Conservation (phyloP, 202 grass and related monocot species). For the Carex sylvatica region DNA sequence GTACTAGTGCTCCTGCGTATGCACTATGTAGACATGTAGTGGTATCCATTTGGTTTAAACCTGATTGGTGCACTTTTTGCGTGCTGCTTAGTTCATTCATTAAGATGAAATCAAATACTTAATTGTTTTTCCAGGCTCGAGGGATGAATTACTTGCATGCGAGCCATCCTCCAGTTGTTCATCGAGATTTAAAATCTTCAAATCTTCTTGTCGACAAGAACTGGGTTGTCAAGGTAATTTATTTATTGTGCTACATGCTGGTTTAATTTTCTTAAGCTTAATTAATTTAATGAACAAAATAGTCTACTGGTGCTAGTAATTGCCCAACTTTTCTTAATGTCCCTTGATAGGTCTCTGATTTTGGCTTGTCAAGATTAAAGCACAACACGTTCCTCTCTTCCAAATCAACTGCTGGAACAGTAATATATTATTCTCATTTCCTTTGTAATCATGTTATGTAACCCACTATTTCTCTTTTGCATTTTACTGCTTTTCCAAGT, state of each 20-base stretch:
- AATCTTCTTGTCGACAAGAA: conserved; percentile 99
- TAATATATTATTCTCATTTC: conserved; percentile 36
- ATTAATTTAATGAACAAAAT: conserved; percentile 2
- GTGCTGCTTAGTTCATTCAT: background rate
- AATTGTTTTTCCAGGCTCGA: conserved; percentile 71
- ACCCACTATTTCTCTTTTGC: conserved; percentile 6
- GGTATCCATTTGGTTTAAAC: background rate
- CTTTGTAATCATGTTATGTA: conserved; percentile 19
- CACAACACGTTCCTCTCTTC: conserved; percentile 96
- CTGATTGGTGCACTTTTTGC: background rate
- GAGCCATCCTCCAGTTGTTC: conserved; percentile 94
- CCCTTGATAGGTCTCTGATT: conserved; percentile 74
- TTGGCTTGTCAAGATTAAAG: conserved; percentile 99
- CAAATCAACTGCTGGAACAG: conserved; percentile 94
- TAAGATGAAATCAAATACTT: conserved; percentile 1
- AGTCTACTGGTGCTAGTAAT: background rate
- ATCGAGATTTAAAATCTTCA: conserved; percentile 95
- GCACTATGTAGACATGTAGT: background rate
- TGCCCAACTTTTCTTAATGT: background rate
- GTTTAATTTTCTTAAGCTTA: background rate
- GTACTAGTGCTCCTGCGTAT: background rate
- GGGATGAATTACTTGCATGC: conserved; percentile 98
- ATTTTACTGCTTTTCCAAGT: background rate
- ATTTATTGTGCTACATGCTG: background rate
- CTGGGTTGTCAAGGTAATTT: conserved; percentile 94